A percentile compares a stretch with the other conserved stretches of the same genome.
These are phyloP conservation scores for Zygosaccharomyces pseudorouxii DNA, from an alignment of 805 yeast species.

Conservation along the genomic window DNA sequence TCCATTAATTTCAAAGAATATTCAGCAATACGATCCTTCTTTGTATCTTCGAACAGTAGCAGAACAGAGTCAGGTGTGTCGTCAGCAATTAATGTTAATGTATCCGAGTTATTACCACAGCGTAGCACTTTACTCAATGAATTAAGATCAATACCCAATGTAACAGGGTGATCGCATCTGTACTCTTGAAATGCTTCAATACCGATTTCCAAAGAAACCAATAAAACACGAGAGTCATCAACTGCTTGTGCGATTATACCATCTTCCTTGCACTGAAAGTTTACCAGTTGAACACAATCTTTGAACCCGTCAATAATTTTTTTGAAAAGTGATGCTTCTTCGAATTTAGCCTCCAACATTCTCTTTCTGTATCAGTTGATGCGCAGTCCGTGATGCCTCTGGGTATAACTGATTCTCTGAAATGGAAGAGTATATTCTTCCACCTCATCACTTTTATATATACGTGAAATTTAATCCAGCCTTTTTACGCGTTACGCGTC, in stretches of 20 bases:
- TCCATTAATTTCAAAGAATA: slow-evolving; percentile 91
- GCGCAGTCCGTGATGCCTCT: no score
- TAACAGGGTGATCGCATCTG: slow-evolving; percentile 91
- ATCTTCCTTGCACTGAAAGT: slow-evolving; percentile 92
- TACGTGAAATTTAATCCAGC: neutral
- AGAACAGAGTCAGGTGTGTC: slow-evolving; percentile 76
- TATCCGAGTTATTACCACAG: slow-evolving; percentile 88
- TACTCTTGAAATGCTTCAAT: slow-evolving; percentile 84
- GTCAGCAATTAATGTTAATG: slow-evolving; percentile 83
- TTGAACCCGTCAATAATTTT: slow-evolving; percentile 90
- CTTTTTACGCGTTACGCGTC: slow-evolving; percentile 13
- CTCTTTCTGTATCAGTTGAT: slow-evolving; percentile 7
- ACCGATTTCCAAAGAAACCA: slow-evolving; percentile 84
- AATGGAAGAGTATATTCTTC: neutral
- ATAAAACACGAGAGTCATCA: slow-evolving; percentile 91
- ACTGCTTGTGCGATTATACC: slow-evolving; percentile 97
- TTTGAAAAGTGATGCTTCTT: slow-evolving; percentile 86
- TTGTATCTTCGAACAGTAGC: slow-evolving; percentile 84
- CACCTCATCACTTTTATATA: slow-evolving; percentile 6
- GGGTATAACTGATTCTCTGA: no score
- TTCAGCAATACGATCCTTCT: slow-evolving; percentile 88
- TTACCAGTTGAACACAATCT: slow-evolving; percentile 91
- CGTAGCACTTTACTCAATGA: slow-evolving; percentile 84
- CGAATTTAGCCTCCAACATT: slow-evolving; percentile 97
- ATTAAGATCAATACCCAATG: slow-evolving; percentile 85